These are phyloP conservation scores for Coemansia sp. DNA, from an alignment of 371 early-diverging fungal species.

Conservation along the genomic window DNA sequence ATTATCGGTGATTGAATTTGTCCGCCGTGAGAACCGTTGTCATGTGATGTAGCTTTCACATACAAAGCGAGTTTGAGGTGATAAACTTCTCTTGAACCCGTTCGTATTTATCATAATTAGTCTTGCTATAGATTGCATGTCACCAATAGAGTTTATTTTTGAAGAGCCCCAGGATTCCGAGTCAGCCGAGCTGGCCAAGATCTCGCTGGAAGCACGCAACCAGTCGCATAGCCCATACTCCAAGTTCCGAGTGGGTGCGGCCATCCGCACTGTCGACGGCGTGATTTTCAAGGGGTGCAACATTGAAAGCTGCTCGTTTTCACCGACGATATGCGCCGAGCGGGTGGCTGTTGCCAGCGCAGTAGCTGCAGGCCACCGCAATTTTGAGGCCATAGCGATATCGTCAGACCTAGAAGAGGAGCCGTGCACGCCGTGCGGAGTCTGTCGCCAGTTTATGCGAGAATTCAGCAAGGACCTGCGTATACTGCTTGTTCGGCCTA, in stretches of 20 bases:
- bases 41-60: conserved; percentile 77
- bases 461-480: conserved; percentile 59
- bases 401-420: conserved; percentile 50
- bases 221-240: conserved; percentile 62
- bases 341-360: conserved; percentile 66
- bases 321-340: conserved; percentile 60
- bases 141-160: conserved; percentile 8
- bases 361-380: conserved; percentile 47
- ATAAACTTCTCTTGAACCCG: conserved; percentile 58
- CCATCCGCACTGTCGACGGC: conserved; percentile 54
- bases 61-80: conserved; percentile 90
- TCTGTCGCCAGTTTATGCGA: conserved; percentile 64
- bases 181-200: conserved; percentile 17
- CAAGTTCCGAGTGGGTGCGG: conserved; percentile 68
- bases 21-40: conserved; percentile 86
- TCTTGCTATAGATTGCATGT: not conserved
- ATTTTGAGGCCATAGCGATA: conserved; percentile 58
- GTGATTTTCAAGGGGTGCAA: conserved; percentile 60
- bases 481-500: conserved; percentile 50
- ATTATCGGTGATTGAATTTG: conserved; percentile 65
- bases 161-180: conserved; percentile 19
- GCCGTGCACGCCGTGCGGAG: conserved; percentile 58
- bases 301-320: conserved; percentile 63
- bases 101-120: conserved; percentile 49
- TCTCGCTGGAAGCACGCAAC: conserved; percentile 29